Base-by-base conservation (phyloP, 1,284 basidiomycete genomes). In the Heterobasidion annosum region DNA sequence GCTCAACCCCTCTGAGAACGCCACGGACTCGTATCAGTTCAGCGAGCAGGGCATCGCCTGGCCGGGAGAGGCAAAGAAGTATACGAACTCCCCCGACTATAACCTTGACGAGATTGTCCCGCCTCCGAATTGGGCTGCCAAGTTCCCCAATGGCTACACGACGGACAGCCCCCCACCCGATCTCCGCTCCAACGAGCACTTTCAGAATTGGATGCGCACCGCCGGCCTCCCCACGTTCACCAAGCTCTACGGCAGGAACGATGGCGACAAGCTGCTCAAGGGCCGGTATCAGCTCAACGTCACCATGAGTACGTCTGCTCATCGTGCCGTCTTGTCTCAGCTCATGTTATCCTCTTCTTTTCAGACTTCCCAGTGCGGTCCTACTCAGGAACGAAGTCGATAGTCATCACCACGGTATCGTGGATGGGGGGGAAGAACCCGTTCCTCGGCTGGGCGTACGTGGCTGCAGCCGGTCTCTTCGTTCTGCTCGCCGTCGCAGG, bases 151-250 rank as follows among this genome's bases (percentile, higher is more conserved):
- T 59, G 80, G 81, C 53, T 98, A 98, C 73, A 83, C 82, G 3
- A 68, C 73, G 4, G 70, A 72, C 8, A 82, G 76, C 55, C 76
- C 77, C n/a, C 82, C 90, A 37, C 95, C 93, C 10, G 75, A 98
- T 65, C 76, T 98, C 35, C 73, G 75, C 52, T 65, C 69, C 1
- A 84, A 99, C 67, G 92, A 99, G 70, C 95, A 94, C 66, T 98
- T 99, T 76, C 94, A 98, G 72, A 95, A 98, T 63, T 99, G 97
- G 97, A 99, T 99, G 97, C 84, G 96, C 57, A 96, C 93, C 1
- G 93, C 97, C 1, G 96, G 95, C 19, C 73, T 99, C 54, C 96
- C 97, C 0, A 98, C 95, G 1, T 99, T 99, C 73, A 85, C 93
- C 46, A 98, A 98, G 72, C 74, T 98, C 18, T 98, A 91, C 68